These are phyloP conservation scores for Oryza glaberrima DNA, from an alignment of 176 grass and related monocot genomes.

Conservation along the genomic window DNA sequence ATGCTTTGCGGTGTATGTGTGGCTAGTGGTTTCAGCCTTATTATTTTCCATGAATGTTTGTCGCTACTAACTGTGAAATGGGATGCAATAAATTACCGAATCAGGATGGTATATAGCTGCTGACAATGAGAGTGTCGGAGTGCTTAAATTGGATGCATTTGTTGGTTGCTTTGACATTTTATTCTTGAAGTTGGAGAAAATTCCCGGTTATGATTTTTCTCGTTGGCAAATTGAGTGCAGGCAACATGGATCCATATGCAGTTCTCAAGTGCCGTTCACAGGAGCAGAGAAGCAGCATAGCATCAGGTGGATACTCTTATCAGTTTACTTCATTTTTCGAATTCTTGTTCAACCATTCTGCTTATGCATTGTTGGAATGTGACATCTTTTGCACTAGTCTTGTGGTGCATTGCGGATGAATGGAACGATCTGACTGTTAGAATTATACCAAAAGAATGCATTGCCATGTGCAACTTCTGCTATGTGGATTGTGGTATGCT, in stretches of 20 bases:
- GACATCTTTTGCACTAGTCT: not conserved
- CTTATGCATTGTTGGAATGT: not conserved
- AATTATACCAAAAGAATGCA: slow-evolving; percentile 1
- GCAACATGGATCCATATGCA: slow-evolving; percentile 90
- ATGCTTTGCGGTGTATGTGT: not conserved
- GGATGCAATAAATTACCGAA: not conserved
- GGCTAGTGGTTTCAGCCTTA: not conserved
- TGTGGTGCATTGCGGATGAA: not conserved
- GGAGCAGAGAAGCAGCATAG: slow-evolving; percentile 89
- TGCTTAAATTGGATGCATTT: not conserved
- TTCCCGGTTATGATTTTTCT: not conserved
- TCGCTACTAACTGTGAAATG: not conserved
- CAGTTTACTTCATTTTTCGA: not conserved
- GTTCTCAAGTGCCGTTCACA: slow-evolving; percentile 78
- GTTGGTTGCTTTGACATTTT: not conserved
- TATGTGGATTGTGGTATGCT: slow-evolving; percentile 7
- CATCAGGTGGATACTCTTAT: slow-evolving; percentile 52
- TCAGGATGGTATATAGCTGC: not conserved
- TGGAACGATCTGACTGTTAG: not conserved
- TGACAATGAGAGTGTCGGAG: not conserved
- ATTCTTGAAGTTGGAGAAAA: not conserved
- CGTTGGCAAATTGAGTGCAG: slow-evolving; percentile 40
- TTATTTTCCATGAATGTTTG: not conserved
- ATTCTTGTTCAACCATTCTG: not conserved
- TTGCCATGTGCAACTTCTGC: not conserved